Base-by-base conservation (phyloP, 805 yeast genomes). In the Dipodascopsis uninucleata region DNA sequence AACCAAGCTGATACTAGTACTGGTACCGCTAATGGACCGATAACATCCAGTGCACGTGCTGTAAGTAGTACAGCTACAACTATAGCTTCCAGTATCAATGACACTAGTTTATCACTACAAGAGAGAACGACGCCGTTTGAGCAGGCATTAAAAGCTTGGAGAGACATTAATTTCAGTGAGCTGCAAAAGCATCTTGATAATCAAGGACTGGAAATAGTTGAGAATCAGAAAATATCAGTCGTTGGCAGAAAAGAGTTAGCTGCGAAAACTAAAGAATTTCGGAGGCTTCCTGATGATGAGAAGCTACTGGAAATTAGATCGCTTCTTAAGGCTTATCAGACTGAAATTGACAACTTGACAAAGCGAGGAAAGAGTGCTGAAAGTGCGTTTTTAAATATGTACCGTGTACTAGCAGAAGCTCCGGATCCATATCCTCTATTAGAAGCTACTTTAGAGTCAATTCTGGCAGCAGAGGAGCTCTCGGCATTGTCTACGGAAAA, bases 351-450 rank as follows among this genome's bases (percentile, higher is more conserved):
- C 62, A 69, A 72, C 32, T 69, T 90, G 53, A 85, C 96, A 1
- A 77, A 78, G 54, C 78, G 93, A 52, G 79, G 85, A 43, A 86
- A 89, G 60, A 70, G 64, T 35, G 78, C 85, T 1, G 97, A 93
- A 59, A 70, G 74, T 29, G 72, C 79, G 24, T 82, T 93, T 58
- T 77, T 88, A 61, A 78, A 80, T 16, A 71, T 85, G 18, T 90
- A 90, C 67, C 71, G 85, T 44, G 71, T 78, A 12, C 67, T 90
- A 4, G 85, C 88, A 4, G 96, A 89, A 62, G 89, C 94, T 0
- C 97, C 97, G 0, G 97, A 90, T 66, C 97, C 97, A 1, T 77
- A 75, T 50, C 94, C 95, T 3, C 64, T 89, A 32, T 67, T 90
- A 46, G 84, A 83, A 56, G 74, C 79, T 29, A 77, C 89, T 1